These are phyloP conservation scores for Phytophthora chlamydospora DNA, from an alignment of 352 stramenopile species.

Conservation along the genomic window DNA sequence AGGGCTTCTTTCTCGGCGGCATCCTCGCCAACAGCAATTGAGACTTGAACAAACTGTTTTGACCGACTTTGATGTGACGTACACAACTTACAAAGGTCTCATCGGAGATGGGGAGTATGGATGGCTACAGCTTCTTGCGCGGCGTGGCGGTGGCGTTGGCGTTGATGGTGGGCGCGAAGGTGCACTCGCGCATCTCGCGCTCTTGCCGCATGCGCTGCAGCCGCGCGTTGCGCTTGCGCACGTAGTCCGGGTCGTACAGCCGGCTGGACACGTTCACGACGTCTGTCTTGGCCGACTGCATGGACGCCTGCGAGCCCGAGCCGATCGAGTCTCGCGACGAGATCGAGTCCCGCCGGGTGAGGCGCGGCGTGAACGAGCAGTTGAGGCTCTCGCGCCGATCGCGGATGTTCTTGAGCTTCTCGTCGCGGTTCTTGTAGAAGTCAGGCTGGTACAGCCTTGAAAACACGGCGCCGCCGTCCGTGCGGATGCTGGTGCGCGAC, in stretches of 20 bases:
- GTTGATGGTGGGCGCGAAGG: conserved; percentile 78
- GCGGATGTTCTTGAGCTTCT: conserved; percentile 66
- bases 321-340: conserved; percentile 73
- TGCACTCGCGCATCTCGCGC: conserved; percentile 83
- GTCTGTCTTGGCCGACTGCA: conserved; percentile 81
- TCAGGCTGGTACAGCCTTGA: conserved; percentile 85
- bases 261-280: conserved; percentile 77
- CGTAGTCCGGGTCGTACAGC: conserved; percentile 87
- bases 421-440: conserved; percentile 80
- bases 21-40: conserved; percentile 19
- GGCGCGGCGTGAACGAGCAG: conserved; percentile 66
- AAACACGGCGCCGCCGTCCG: conserved; percentile 82
- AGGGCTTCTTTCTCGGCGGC: conserved; percentile 74
- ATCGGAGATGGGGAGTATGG: conserved; percentile 23
- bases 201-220: conserved; percentile 80
- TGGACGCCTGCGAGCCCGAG: conserved; percentile 59
- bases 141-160: conserved; percentile 34
- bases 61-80: conserved; percentile 11
- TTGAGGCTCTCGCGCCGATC: conserved; percentile 73
- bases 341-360: conserved; percentile 56
- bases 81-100: conserved; percentile 14
- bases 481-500: conserved; percentile 75
- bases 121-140: conserved; percentile 40
- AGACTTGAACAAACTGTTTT: background rate
- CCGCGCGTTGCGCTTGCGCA: conserved; percentile 76